Conservation (phyloP, 2,329 filamentous ascomycete species). For the Diaporthe citri region DNA sequence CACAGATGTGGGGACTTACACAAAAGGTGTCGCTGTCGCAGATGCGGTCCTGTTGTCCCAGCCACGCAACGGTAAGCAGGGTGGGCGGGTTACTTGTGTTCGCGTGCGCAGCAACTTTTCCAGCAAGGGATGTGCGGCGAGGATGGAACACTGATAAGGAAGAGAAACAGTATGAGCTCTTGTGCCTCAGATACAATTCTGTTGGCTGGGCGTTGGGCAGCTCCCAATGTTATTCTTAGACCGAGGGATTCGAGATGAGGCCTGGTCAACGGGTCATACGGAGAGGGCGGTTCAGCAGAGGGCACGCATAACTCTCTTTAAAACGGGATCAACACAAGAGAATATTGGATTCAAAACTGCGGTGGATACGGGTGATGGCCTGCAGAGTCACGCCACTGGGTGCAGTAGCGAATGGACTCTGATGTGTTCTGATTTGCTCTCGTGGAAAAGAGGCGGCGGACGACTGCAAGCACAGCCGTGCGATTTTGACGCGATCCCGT, state of each 20-base stretch:
- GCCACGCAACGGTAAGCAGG: slow-evolving; percentile 15
- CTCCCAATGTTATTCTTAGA: slow-evolving; percentile 32
- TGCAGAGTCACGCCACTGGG: slow-evolving; percentile 25
- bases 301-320: not conserved
- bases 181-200: not conserved
- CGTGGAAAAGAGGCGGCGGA: slow-evolving; percentile 23
- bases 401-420: slow-evolving; percentile 18
- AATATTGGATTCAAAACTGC: slow-evolving; percentile 5
- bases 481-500: slow-evolving; percentile 30
- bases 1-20: slow-evolving; percentile 30
- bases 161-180: not conserved
- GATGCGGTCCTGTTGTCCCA: not conserved
- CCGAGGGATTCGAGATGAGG: slow-evolving; percentile 19
- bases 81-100: not conserved
- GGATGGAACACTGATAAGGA: not conserved
- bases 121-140: not conserved
- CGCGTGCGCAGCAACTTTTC: not conserved
- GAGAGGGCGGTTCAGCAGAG: not conserved
- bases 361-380: slow-evolving; percentile 20
- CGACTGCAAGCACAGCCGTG: slow-evolving; percentile 30
- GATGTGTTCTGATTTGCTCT: slow-evolving; percentile 20
- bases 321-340: slow-evolving; percentile 25
- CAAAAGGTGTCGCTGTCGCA: slow-evolving; percentile 31
- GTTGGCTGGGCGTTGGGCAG: slow-evolving; percentile 17
- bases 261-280: slow-evolving; percentile 17